These are phyloP conservation scores for Globisporangium recalcitrans DNA, from an alignment of 352 stramenopile genomes.

Conservation along the genomic window DNA sequence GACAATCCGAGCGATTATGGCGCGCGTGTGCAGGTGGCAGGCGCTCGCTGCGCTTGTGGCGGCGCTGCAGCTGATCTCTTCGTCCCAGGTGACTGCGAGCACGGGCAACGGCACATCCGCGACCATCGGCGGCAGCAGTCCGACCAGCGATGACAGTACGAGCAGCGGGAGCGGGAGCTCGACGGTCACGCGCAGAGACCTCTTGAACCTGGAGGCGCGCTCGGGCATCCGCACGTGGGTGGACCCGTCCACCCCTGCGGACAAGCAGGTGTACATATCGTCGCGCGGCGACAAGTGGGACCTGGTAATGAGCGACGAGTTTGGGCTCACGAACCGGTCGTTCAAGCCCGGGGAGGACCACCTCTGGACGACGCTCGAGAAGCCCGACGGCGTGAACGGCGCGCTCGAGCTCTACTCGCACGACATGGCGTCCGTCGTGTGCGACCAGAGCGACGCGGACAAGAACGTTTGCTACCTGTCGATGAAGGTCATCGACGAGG, in stretches of 20 bases:
- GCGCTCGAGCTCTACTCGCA: conserved; percentile 60
- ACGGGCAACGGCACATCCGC: conserved; percentile 8
- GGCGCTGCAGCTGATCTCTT: conserved; percentile 1
- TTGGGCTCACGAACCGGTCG: conserved; percentile 1
- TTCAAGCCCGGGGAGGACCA: conserved; percentile 37
- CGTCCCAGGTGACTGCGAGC: conserved; percentile 3
- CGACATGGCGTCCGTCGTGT: conserved; percentile 54
- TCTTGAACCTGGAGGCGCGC: background rate
- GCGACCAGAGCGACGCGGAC: conserved; percentile 23
- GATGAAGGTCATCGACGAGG: conserved; percentile 48
- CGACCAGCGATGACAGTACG: background rate
- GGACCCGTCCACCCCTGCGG: background rate
- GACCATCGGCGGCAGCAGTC: background rate
- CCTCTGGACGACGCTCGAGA: conserved; percentile 61
- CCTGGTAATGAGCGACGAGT: conserved; percentile 9
- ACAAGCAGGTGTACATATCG: background rate
- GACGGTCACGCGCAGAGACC: background rate
- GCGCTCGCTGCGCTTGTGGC: conserved; percentile 1
- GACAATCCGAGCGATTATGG: conserved; percentile 1
- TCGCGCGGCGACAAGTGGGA: conserved; percentile 4
- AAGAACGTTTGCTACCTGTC: conserved; percentile 41
- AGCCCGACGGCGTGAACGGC: conserved; percentile 61
- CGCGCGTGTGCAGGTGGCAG: background rate
- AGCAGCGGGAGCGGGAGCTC: conserved; percentile 6
- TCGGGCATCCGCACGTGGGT: conserved; percentile 6